Conservation (phyloP, 139 green algal genomes). For the Microglena sp. region DNA sequence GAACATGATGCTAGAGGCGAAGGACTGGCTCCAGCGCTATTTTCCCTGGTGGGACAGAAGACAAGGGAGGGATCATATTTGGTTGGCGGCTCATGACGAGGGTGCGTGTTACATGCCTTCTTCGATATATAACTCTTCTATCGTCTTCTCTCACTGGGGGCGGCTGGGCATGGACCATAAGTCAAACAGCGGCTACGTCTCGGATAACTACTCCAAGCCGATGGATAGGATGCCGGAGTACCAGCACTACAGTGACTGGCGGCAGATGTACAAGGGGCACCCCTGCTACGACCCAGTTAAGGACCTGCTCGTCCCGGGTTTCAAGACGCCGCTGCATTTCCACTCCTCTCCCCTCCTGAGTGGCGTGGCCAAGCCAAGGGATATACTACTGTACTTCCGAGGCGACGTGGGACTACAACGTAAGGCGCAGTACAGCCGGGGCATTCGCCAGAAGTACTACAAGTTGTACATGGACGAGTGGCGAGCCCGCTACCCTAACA, state of each 20-base stretch:
- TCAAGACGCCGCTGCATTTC: conserved; percentile 7
- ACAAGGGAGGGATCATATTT: conserved; percentile 47
- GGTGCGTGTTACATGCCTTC: conserved; percentile 27
- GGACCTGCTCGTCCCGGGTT: conserved; percentile 23
- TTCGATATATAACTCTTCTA: conserved; percentile 27
- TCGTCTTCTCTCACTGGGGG: conserved; percentile 44
- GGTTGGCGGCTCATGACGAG: conserved; percentile 40
- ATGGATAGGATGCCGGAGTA: neutral
- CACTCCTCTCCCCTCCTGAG: neutral
- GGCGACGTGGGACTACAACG: neutral
- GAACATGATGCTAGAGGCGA: conserved; percentile 28
- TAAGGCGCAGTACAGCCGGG: conserved; percentile 1
- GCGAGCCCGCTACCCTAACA: too few relatives aligned
- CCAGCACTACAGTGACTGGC: conserved; percentile 3
- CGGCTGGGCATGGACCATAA: conserved; percentile 17
- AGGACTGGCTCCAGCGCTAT: conserved; percentile 15
- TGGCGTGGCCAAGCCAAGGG: neutral
- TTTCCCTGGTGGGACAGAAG: conserved; percentile 23
- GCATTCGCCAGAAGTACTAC: conserved; percentile 14
- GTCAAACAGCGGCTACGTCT: conserved; percentile 12
- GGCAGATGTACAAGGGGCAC: conserved; percentile 6
- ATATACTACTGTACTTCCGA: conserved; percentile 17
- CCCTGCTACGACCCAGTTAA: conserved; percentile 18
- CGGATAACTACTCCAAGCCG: conserved; percentile 4
- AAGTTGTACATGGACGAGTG: too few relatives aligned